A percentile compares a stretch with the other conserved stretches of the same genome.
Conservation (phyloP, 202 grass and related monocot species). For the Carex arenaria region DNA sequence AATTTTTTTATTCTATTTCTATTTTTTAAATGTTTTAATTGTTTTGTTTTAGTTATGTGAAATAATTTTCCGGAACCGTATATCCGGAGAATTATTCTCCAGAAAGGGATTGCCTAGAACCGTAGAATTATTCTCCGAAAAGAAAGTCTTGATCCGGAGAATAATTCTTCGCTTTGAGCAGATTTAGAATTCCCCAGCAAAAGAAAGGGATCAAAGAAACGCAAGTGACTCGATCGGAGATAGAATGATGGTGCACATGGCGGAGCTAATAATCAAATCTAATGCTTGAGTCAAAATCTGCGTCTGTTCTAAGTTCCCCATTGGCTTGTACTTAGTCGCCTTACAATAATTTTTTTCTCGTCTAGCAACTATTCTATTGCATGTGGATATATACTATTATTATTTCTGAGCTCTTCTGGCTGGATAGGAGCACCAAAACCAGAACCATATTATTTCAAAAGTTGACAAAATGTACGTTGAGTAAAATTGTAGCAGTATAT, state of each 20-base stretch:
- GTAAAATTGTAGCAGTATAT: neutral
- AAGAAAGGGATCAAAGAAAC: neutral
- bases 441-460: no score
- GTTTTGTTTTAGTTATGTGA: no score
- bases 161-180: no score
- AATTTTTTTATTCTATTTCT: no score
- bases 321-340: neutral
- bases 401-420: neutral
- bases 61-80: no score
- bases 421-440: neutral
- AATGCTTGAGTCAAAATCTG: constrained; percentile 16
- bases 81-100: no score
- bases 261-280: neutral
- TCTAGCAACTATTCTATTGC: neutral
- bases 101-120: no score
- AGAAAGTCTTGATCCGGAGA: no score
- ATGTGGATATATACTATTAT: neutral
- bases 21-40: no score
- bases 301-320: neutral
- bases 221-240: neutral
- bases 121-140: no score
- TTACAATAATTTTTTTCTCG: neutral
- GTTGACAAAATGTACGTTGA: neutral
- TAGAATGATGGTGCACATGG: neutral
- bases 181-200: no score